These are phyloP conservation scores for Tuber borchii DNA, from an alignment of 495 filamentous ascomycete genomes.

Conservation along the genomic window DNA sequence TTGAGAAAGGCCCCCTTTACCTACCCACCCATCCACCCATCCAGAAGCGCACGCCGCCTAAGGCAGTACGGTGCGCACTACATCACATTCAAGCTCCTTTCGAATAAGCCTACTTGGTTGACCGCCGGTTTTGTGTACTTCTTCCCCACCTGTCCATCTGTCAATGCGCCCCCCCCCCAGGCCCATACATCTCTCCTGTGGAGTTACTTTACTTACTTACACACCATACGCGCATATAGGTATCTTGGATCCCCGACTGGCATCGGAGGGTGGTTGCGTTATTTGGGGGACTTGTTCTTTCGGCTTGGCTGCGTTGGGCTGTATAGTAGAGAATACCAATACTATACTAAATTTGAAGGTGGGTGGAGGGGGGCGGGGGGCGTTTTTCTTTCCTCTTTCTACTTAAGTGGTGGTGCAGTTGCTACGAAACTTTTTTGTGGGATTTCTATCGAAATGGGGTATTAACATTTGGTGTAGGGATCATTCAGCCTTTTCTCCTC, in stretches of 20 bases:
- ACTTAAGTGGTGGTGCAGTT: background rate
- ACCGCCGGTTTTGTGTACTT: slow-evolving; percentile 8
- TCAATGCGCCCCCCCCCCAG: slow-evolving; percentile 6
- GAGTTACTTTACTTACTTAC: background rate
- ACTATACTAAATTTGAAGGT: background rate
- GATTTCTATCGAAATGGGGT: background rate
- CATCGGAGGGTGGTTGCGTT: background rate
- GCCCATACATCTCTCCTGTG: background rate
- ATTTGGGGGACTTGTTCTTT: background rate
- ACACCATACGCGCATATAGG: background rate
- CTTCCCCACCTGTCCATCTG: slow-evolving; percentile 14
- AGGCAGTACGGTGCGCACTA: background rate
- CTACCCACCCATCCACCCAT: background rate
- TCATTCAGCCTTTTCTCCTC: background rate
- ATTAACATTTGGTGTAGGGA: background rate
- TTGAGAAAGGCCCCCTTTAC: background rate
- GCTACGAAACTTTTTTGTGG: background rate
- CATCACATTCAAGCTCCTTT: background rate
- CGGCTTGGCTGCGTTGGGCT: background rate
- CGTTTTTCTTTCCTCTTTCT: background rate
- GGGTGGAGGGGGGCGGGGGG: background rate
- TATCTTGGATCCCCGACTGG: background rate
- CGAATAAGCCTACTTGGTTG: slow-evolving; percentile 12
- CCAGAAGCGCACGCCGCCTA: background rate
- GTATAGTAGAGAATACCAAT: background rate